A percentile compares a stretch with the other conserved stretches of the same genome.
These are phyloP conservation scores for Hemisphaericaspora xylofermentans DNA, from an alignment of 1,139 yeast species.

Conservation along the genomic window DNA sequence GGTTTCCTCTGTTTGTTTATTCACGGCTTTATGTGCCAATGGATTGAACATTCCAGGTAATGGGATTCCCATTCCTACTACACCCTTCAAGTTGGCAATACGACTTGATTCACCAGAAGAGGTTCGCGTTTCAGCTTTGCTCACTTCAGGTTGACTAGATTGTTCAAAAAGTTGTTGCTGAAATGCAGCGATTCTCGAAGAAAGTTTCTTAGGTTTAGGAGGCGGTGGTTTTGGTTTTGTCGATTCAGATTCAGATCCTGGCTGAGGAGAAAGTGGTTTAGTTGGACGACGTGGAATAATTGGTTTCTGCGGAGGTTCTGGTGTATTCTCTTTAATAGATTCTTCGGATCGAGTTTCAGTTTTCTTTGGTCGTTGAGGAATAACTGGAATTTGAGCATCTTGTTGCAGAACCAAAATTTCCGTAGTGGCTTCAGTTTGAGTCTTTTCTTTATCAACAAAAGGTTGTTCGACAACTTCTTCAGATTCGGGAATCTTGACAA, in stretches of 20 bases:
- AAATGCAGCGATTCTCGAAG: constrained; percentile 76
- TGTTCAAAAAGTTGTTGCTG: constrained; percentile 45
- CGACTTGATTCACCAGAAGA: constrained; percentile 22
- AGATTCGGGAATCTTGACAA: background rate
- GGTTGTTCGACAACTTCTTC: too few species aligned
- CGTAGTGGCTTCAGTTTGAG: background rate
- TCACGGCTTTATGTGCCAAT: constrained; percentile 9
- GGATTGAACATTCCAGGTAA: constrained; percentile 62
- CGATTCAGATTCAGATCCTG: constrained; percentile 5
- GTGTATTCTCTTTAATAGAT: background rate
- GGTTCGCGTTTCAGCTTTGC: constrained; percentile 17
- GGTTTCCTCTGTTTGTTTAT: constrained; percentile 6
- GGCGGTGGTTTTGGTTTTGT: constrained; percentile 49
- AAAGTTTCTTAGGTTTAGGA: constrained; percentile 71
- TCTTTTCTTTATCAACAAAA: background rate
- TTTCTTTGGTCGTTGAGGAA: constrained; percentile 2
- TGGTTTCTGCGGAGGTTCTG: constrained; percentile 1
- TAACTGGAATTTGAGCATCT: background rate
- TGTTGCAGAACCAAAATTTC: too few species aligned
- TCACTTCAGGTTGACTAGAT: constrained; percentile 27
- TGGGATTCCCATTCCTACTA: constrained; percentile 55
- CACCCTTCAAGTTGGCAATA: constrained; percentile 55
- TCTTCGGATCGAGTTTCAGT: background rate
- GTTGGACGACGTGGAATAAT: constrained; percentile 12
- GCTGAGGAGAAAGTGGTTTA: constrained; percentile 10